Conservation (phyloP, 768 basidiomycete species). For the Solioccasus polychromus region DNA sequence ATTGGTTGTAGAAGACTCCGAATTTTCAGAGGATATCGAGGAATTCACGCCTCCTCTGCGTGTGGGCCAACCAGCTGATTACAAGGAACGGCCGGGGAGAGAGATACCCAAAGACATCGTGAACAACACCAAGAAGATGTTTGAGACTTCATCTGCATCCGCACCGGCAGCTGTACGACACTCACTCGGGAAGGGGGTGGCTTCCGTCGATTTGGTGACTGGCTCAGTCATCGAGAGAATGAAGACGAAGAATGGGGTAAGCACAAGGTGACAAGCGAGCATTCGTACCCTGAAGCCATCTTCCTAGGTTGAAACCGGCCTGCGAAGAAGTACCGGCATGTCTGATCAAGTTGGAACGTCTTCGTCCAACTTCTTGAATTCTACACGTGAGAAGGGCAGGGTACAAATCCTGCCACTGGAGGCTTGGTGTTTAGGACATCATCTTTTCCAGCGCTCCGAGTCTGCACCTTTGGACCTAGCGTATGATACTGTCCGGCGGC, state of each 20-base stretch:
- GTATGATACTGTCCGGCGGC: conserved; percentile 9
- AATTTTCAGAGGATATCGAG: conserved; percentile 22
- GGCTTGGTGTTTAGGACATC: conserved; percentile 29
- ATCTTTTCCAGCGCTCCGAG: conserved; percentile 13
- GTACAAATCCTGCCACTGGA: conserved; percentile 15
- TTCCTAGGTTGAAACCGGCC: conserved; percentile 2
- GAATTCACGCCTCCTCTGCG: conserved; percentile 12
- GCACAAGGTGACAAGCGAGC: conserved; percentile 1
- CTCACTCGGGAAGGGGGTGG: not conserved
- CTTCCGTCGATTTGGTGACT: conserved; percentile 5
- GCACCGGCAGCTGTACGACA: conserved; percentile 6
- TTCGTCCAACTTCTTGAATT: conserved; percentile 24
- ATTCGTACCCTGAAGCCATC: conserved; percentile 4
- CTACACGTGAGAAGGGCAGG: conserved; percentile 9
- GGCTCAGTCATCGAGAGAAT: conserved; percentile 11
- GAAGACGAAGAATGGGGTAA: conserved; percentile 26
- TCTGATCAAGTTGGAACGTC: conserved; percentile 28
- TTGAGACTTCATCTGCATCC: not conserved
- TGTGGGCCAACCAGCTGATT: not conserved
- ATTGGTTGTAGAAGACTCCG: conserved; percentile 20
- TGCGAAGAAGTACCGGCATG: not conserved
- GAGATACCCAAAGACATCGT: conserved; percentile 23
- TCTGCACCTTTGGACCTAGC: conserved; percentile 10
- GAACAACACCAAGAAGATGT: not conserved
- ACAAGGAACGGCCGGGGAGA: not conserved